These are phyloP conservation scores for Lophiotrema nucula DNA, from an alignment of 495 filamentous ascomycete genomes.

Conservation along the genomic window DNA sequence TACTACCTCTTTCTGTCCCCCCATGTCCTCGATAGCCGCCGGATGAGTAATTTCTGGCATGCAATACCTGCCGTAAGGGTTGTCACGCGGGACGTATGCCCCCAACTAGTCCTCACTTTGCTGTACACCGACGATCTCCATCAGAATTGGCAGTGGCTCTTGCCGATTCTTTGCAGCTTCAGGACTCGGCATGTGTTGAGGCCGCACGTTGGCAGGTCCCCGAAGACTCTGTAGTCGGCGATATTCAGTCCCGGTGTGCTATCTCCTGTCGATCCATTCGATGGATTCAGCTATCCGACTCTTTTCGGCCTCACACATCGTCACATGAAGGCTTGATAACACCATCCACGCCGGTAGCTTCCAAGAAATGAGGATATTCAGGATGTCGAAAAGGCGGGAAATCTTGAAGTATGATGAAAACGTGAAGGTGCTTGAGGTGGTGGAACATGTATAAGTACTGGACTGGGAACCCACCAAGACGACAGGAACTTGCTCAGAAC, in stretches of 20 bases:
- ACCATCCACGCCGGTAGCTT: constrained; percentile 13
- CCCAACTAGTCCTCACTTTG: background rate
- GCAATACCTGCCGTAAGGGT: no score
- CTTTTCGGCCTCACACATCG: constrained; percentile 12
- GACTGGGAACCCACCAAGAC: background rate
- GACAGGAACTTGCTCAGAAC: constrained; percentile 14
- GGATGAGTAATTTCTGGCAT: no score
- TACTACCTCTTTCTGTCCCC: background rate
- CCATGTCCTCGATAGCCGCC: no score
- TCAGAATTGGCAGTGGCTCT: background rate
- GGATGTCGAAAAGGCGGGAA: background rate
- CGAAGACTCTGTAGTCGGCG: constrained; percentile 2
- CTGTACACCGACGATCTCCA: constrained; percentile 13
- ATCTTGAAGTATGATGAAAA: background rate
- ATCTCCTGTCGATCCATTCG: constrained; percentile 20
- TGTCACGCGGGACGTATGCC: background rate
- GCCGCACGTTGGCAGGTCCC: background rate
- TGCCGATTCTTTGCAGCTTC: background rate
- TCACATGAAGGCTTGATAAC: constrained; percentile 20
- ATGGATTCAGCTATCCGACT: background rate
- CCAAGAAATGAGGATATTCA: constrained; percentile 13
- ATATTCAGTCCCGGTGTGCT: background rate
- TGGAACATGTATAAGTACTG: constrained; percentile 11
- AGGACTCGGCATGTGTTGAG: background rate
- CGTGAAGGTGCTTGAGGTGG: background rate